Evolutionary conservation across 1,139 yeast species (phyloP).

Genomic region (Suhomyces yuchorum): DNA sequence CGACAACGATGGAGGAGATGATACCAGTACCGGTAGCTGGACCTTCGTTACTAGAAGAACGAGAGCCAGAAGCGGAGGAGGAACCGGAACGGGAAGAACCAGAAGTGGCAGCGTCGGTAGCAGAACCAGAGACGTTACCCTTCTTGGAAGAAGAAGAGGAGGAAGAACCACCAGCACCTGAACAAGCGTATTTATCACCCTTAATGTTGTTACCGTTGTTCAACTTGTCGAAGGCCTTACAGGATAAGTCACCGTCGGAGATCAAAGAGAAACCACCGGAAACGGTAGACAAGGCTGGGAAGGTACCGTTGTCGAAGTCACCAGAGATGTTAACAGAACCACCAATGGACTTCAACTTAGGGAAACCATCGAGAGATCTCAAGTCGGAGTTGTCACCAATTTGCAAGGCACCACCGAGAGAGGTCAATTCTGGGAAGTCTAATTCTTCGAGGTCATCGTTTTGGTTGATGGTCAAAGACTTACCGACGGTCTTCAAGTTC

Average conservation of each 20-base stretch:
- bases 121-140: conserved; percentile 31
- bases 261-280: conserved; percentile 89
- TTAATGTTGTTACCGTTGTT: conserved; percentile 75
- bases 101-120: conserved; percentile 31
- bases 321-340: conserved; percentile 88
- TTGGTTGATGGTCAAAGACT: conserved; percentile 72
- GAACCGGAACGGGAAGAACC: conserved; percentile 30
- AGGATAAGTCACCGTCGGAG: conserved; percentile 77
- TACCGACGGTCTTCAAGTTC: conserved; percentile 66
- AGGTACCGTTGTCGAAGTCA: conserved; percentile 75
- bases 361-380: conserved; percentile 69
- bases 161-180: conserved; percentile 64
- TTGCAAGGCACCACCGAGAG: conserved; percentile 86
- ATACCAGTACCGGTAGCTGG: conserved; percentile 40
- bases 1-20: conserved; percentile 56
- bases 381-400: conserved; percentile 81
- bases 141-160: conserved; percentile 52
- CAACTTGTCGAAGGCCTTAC: conserved; percentile 70
- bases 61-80: conserved; percentile 21
- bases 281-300: conserved; percentile 71
- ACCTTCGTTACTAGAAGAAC: conserved; percentile 27
- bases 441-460: conserved; percentile 72
- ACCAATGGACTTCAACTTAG: conserved; percentile 68
- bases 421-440: conserved; percentile 68
- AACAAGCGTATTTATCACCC: conserved; percentile 88